Evolutionary conservation across 139 green algal species (phyloP).

Genomic region (Mesostigma viride): DNA sequence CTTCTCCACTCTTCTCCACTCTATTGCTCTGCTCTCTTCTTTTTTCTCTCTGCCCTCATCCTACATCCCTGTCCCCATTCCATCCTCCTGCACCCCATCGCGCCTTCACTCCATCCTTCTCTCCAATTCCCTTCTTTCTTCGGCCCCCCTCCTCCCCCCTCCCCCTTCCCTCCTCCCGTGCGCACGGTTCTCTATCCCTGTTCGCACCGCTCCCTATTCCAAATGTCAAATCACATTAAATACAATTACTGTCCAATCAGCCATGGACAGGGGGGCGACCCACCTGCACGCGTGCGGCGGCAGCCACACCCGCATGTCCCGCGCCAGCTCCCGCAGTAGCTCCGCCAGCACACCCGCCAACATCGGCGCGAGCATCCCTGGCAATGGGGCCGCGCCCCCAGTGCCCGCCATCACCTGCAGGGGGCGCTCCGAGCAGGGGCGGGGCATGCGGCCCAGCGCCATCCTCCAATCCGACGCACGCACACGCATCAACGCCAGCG

Average conservation of each 20-base stretch:
- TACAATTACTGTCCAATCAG: too few species aligned
- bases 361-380: background rate
- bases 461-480: conserved; percentile 11
- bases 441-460: conserved; percentile 7
- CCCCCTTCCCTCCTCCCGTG: background rate
- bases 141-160: background rate
- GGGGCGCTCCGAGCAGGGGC: conserved; percentile 18
- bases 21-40: background rate
- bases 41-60: background rate
- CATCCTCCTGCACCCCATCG: background rate
- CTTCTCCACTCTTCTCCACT: background rate
- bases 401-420: background rate
- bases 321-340: background rate
- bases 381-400: background rate
- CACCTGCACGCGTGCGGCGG: too few species aligned
- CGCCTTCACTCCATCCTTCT: background rate
- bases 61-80: background rate
- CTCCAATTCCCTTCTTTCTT: background rate
- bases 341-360: background rate
- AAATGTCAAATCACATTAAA: too few species aligned
- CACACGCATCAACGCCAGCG: conserved; percentile 6
- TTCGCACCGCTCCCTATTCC: too few species aligned
- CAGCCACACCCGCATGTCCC: too few species aligned
- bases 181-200: background rate
- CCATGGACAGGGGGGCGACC: too few species aligned